phyloP scores from a whole-genome alignment of 148 eudicot species.

The Dysphania ambrosioides region DNA sequence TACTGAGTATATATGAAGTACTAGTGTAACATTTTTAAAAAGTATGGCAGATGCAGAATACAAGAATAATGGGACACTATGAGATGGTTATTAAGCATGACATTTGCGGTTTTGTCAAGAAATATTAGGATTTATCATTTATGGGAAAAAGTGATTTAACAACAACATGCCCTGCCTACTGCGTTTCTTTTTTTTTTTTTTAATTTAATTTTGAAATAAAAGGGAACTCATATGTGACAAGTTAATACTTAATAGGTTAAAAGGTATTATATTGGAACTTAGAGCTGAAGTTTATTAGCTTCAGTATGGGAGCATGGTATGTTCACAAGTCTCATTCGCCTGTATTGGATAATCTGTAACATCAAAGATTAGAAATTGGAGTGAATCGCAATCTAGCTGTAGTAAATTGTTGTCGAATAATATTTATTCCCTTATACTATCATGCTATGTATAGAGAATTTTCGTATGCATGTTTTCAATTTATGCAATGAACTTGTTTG shows the following conservation, averaged over 20 bases:
- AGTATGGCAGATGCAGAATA: background rate
- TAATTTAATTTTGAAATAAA: background rate
- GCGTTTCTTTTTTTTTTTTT: background rate
- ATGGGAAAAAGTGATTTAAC: background rate
- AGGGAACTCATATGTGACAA: background rate
- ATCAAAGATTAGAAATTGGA: background rate
- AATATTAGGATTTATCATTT: background rate
- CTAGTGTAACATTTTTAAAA: background rate
- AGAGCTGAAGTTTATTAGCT: background rate
- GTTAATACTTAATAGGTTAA: background rate
- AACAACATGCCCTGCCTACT: background rate
- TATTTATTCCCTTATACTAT: too few relatives aligned
- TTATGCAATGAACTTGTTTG: too few relatives aligned
- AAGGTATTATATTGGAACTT: background rate
- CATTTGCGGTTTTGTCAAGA: background rate
- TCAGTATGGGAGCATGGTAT: conserved; percentile 4
- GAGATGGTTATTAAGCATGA: background rate
- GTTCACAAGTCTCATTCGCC: background rate
- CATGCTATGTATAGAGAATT: background rate
- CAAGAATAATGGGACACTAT: background rate
- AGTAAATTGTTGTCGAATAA: too few relatives aligned
- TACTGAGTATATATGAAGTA: too few relatives aligned
- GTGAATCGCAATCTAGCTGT: background rate
- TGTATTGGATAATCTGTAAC: background rate
- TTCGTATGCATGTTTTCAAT: too few relatives aligned